A percentile compares a stretch with the other conserved stretches of the same genome.
Conservation (phyloP, 768 basidiomycete genomes). For the Russula brevipes region DNA sequence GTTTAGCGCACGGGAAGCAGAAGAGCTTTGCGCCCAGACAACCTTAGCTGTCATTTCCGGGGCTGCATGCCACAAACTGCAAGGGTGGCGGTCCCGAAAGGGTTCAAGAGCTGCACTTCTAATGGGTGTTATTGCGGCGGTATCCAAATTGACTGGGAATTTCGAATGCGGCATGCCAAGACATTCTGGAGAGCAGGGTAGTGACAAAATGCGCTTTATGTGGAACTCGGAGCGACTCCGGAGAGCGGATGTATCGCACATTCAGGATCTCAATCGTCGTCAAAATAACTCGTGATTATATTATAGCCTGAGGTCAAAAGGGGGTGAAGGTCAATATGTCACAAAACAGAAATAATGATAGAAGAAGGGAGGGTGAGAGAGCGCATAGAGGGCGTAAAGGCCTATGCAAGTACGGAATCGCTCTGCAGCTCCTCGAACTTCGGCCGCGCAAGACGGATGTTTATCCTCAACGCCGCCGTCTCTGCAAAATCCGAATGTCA, state of each 20-base stretch:
- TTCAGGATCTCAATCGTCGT: neutral
- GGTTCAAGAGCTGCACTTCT: neutral
- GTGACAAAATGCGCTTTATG: neutral
- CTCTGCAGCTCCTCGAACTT: conserved; percentile 91
- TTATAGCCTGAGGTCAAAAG: neutral
- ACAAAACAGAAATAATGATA: conserved; percentile 20
- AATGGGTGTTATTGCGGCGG: neutral
- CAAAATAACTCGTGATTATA: neutral
- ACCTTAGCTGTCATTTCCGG: neutral
- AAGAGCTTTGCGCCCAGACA: neutral
- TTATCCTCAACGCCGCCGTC: conserved; percentile 81
- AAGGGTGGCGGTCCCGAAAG: neutral
- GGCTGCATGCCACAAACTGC: neutral
- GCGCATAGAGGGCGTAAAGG: neutral
- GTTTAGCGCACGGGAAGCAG: neutral
- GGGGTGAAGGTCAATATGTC: conserved; percentile 2
- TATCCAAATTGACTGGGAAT: neutral
- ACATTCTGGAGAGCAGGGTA: neutral
- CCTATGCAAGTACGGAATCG: conserved; percentile 37
- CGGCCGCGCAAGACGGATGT: conserved; percentile 76
- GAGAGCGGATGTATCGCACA: neutral
- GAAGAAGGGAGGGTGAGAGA: neutral
- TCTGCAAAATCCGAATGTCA: conserved; percentile 44
- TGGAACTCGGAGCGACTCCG: neutral
- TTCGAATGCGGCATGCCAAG: neutral